phyloP scores from a whole-genome alignment of 2,329 filamentous ascomycete species.

The Ustulina deusta region DNA sequence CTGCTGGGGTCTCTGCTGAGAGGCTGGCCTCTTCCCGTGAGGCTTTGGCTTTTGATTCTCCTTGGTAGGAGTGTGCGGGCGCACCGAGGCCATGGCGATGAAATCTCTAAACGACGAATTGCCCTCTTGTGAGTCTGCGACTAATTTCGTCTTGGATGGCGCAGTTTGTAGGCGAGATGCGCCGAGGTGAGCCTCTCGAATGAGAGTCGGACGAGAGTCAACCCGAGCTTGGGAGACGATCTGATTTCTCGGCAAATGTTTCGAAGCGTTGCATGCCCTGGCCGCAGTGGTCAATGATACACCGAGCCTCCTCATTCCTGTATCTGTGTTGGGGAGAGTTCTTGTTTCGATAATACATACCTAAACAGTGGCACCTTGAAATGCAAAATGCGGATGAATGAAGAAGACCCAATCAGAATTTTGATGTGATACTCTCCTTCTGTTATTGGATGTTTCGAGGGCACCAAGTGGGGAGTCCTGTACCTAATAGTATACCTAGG shows the following conservation, averaged over 20 bases:
- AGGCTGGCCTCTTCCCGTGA: slow-evolving; percentile 41
- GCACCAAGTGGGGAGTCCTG: slow-evolving; percentile 9
- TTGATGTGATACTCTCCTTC: slow-evolving; percentile 20
- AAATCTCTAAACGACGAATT: not conserved
- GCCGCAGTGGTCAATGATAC: slow-evolving; percentile 3
- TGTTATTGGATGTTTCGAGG: not conserved
- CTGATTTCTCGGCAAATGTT: not conserved
- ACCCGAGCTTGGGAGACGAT: not conserved
- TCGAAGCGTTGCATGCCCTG: slow-evolving; percentile 21
- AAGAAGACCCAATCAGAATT: slow-evolving; percentile 27
- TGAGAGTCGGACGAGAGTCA: not conserved
- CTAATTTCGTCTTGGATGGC: not conserved
- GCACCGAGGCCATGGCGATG: slow-evolving; percentile 7
- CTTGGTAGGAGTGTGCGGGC: not conserved
- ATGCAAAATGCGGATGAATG: slow-evolving; percentile 10
- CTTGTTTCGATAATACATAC: not conserved
- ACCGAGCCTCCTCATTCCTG: slow-evolving; percentile 25
- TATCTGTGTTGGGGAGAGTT: not conserved
- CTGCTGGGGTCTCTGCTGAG: slow-evolving; percentile 34
- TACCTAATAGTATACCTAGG: not conserved
- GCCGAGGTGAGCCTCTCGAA: not conserved
- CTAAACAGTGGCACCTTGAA: not conserved
- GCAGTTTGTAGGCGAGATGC: not conserved
- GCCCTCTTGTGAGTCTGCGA: not conserved
- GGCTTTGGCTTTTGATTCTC: slow-evolving; percentile 4